Conservation (phyloP, 208 protist species). For the Trypanosoma mega region DNA sequence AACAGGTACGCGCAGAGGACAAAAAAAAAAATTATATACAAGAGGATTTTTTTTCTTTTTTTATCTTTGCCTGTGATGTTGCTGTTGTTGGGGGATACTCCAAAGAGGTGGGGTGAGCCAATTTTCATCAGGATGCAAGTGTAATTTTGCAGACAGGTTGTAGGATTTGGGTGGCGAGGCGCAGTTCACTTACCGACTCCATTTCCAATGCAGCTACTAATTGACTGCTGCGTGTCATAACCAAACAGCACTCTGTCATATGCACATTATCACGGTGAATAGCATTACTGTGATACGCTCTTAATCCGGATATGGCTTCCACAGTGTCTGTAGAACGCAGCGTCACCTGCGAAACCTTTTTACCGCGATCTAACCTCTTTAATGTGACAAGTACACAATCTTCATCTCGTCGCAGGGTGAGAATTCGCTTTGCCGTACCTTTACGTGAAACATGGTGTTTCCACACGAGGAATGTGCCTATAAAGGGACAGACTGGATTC, state of each 20-base stretch:
- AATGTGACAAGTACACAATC: conserved; percentile 17
- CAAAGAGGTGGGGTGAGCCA: no score
- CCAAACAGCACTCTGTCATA: conserved; percentile 43
- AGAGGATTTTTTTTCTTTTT: conserved; percentile 2
- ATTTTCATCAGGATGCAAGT: no score
- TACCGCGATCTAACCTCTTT: conserved; percentile 20
- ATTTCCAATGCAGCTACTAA: conserved; percentile 59
- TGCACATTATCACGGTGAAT: conserved; percentile 55
- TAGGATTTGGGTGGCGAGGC: conserved; percentile 28
- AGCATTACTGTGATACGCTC: conserved; percentile 46
- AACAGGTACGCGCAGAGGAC: no score
- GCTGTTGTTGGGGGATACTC: no score
- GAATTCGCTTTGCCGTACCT: conserved; percentile 37
- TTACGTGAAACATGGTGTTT: conserved; percentile 68
- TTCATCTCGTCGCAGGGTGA: conserved; percentile 25
- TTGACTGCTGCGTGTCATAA: conserved; percentile 41
- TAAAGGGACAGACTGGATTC: neutral
- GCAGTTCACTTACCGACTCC: conserved; percentile 43
- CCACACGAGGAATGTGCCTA: conserved; percentile 33
- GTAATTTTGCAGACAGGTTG: neutral
- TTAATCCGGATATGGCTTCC: conserved; percentile 39
- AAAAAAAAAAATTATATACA: neutral
- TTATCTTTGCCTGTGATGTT: no score
- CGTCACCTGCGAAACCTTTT: conserved; percentile 24
- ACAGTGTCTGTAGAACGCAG: conserved; percentile 32